Percentiles rank a stretch among this genome's conserved stretches.
Evolutionary conservation across 2,329 filamentous ascomycete genomes (phyloP).

Genomic region (Ophiostoma sp.): DNA sequence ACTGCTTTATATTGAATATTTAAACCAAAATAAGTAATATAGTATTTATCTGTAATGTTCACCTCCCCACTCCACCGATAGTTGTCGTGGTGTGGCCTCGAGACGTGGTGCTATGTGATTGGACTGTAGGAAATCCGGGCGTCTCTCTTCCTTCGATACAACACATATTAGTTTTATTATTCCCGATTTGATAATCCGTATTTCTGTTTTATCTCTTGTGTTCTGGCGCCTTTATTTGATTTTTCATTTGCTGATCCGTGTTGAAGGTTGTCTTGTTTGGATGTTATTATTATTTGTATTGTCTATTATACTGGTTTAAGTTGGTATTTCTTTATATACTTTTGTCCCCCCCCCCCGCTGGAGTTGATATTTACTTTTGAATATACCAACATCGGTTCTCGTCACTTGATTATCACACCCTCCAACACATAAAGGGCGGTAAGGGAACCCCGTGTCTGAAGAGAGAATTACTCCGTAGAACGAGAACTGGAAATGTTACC

Average conservation of each 20-base stretch:
- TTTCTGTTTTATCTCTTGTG: background rate
- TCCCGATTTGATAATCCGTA: background rate
- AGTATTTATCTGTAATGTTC: background rate
- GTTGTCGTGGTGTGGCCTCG: constrained; percentile 22
- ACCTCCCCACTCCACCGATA: constrained; percentile 16
- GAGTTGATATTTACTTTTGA: too few species aligned
- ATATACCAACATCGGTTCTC: background rate
- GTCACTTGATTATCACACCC: background rate
- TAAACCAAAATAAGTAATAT: background rate
- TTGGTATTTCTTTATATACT: background rate
- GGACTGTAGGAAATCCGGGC: constrained; percentile 16
- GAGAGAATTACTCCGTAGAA: too few species aligned
- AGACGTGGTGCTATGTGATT: constrained; percentile 27
- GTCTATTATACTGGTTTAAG: background rate
- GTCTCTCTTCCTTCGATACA: constrained; percentile 14
- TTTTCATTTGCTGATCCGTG: background rate
- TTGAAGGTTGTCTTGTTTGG: background rate
- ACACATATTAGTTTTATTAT: constrained; percentile 5
- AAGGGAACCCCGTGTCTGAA: background rate
- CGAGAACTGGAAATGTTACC: too few species aligned
- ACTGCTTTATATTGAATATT: background rate
- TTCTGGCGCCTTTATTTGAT: background rate
- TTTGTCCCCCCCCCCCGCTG: background rate
- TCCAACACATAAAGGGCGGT: background rate
- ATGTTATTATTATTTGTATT: background rate